phyloP scores from a whole-genome alignment of 805 yeast species.

The Lachancea fermentati region DNA sequence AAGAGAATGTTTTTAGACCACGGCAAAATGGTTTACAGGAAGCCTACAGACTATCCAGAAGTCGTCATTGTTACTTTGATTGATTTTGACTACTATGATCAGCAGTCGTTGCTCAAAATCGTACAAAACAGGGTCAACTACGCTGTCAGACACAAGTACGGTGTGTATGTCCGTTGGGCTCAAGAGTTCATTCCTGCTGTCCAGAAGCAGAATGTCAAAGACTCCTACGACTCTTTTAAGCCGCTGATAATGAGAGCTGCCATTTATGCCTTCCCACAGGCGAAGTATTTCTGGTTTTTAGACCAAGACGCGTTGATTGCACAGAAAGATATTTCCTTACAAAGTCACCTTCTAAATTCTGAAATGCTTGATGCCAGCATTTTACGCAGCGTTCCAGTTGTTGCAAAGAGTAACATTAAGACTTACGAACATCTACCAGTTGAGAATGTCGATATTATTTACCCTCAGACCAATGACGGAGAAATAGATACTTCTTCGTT shows the following conservation, averaged over 20 bases:
- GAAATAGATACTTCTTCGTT: slow-evolving; percentile 67
- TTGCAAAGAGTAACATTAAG: slow-evolving; percentile 32
- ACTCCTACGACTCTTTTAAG: slow-evolving; percentile 22
- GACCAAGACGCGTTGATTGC: slow-evolving; percentile 75
- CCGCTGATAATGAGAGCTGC: slow-evolving; percentile 62
- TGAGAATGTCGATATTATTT: slow-evolving; percentile 48
- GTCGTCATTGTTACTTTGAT: slow-evolving; percentile 72
- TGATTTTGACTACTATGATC: slow-evolving; percentile 63
- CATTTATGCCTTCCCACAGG: slow-evolving; percentile 85
- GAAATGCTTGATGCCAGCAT: slow-evolving; percentile 58
- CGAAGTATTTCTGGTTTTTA: slow-evolving; percentile 87
- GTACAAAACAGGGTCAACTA: slow-evolving; percentile 87
- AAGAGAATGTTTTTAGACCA: slow-evolving; percentile 58
- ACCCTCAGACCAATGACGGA: slow-evolving; percentile 58
- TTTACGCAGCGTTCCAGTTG: slow-evolving; percentile 65
- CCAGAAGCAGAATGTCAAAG: slow-evolving; percentile 38
- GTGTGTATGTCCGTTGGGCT: slow-evolving; percentile 76
- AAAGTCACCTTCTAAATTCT: slow-evolving; percentile 53
- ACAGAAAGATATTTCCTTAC: slow-evolving; percentile 58
- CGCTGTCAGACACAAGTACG: slow-evolving; percentile 75
- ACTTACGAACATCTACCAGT: slow-evolving; percentile 61
- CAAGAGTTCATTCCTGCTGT: slow-evolving; percentile 73
- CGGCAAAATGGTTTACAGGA: slow-evolving; percentile 47
- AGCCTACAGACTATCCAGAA: slow-evolving; percentile 43
- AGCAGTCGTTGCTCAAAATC: slow-evolving; percentile 55